Base-by-base conservation (phyloP, 2,329 filamentous ascomycete species). In the Colletotrichum navitas region DNA sequence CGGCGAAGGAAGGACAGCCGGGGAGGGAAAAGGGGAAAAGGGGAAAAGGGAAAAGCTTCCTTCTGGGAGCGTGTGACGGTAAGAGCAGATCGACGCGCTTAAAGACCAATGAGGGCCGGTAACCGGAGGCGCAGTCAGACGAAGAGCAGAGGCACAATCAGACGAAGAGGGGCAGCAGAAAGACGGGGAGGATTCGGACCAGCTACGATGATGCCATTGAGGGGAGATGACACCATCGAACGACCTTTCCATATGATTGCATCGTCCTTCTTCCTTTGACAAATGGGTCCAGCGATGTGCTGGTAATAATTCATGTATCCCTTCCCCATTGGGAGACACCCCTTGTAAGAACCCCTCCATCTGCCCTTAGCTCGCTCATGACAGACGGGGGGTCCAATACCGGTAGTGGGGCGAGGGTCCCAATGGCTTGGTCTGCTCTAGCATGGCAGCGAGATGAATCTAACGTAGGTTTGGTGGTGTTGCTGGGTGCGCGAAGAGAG, bases 151-250 rank as follows among this genome's bases (percentile, higher is more conserved):
- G 68, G 45, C 51, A 34, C 52, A 71, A n/a, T 49, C 26, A 32
- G 52, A 58, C 56, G 45, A 56, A 55, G 55, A 59, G n/a, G 47
- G 36, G 43, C 51, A 32, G 43, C 59, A 62, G 60, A 63, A 5
- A 54, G 61, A 41, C 51, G 34, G 39, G 8, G 52, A 45, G 61
- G 49, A 51, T 64, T 26, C 10, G 66, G 63, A 55, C 39, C 54
- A 60, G 63, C 51, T 58, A 62, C 39, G 49, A 73, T 73, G 72
- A 71, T 74, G 63, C 66, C 66, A 74, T 73, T 72, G 72, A 70
- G 69, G 62, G 65, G 62, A 67, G 14, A 67, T 63, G 32, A 56
- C 63, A 73, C 59, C 59, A 64, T 63, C 61, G 63, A 52, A 1
- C 5, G 32, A 14, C 5, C 11, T 21, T 56, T 41, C 6, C 49